Evolutionary conservation across 2,329 filamentous ascomycete species (phyloP).

Genomic region (Paecilomyces fulvus): DNA sequence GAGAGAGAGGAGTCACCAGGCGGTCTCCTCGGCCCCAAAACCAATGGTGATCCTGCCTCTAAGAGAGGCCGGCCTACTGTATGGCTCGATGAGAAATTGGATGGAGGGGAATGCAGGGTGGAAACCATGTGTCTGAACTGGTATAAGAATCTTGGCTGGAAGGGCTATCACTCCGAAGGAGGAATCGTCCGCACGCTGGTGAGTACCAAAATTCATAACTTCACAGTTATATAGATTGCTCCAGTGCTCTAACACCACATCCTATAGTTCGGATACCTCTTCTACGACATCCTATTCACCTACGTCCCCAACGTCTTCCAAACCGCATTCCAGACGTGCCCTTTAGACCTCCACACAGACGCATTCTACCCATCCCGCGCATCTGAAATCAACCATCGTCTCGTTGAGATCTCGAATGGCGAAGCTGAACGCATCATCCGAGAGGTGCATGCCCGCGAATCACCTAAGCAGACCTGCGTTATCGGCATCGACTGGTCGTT

Average conservation of each 20-base stretch:
- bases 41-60: constrained; percentile 9
- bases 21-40: constrained; percentile 7
- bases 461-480: constrained; percentile 68
- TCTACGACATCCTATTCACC: constrained; percentile 85
- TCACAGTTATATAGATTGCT: background rate
- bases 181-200: constrained; percentile 80
- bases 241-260: background rate
- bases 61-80: constrained; percentile 52
- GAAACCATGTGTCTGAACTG: constrained; percentile 88
- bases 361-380: constrained; percentile 80
- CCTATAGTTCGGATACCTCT: constrained; percentile 64
- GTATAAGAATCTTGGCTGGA: constrained; percentile 79
- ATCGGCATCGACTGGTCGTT: constrained; percentile 90
- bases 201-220: constrained; percentile 4
- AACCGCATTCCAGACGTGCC: constrained; percentile 88
- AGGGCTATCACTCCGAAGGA: constrained; percentile 89
- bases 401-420: constrained; percentile 83
- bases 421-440: constrained; percentile 59
- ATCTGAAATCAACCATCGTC: constrained; percentile 78
- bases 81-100: constrained; percentile 73
- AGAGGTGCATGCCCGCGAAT: constrained; percentile 59
- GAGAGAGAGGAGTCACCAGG: constrained; percentile 47
- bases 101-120: constrained; percentile 68
- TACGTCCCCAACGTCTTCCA: constrained; percentile 97
- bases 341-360: constrained; percentile 86